These are phyloP conservation scores for Galerina marginata DNA, from an alignment of 768 basidiomycete species.

Conservation along the genomic window DNA sequence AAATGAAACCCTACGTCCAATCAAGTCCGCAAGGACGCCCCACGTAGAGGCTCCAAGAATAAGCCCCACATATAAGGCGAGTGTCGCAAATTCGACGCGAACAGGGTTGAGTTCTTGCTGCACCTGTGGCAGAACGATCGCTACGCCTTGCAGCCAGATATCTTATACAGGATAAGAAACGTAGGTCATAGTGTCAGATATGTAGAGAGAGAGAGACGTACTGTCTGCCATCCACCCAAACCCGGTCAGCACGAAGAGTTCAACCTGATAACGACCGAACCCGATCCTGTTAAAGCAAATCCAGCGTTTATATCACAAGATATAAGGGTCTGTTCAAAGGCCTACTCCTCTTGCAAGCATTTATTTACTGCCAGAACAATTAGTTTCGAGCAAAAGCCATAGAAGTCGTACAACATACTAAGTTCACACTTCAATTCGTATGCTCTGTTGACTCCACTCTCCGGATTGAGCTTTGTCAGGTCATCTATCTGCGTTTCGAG, in stretches of 20 bases:
- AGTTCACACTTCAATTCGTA: conserved; percentile 2
- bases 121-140: conserved; percentile 3
- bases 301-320: too few relatives aligned
- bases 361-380: not conserved
- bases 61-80: not conserved
- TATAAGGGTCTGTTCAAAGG: not conserved
- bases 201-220: not conserved
- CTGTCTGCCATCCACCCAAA: conserved; percentile 4
- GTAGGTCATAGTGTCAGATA: not conserved
- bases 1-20: not conserved
- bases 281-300: not conserved
- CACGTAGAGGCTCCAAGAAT: conserved; percentile 1
- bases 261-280: conserved; percentile 3
- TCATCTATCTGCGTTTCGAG: not conserved
- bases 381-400: not conserved
- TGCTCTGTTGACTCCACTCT: conserved; percentile 1
- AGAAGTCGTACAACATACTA: not conserved
- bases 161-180: not conserved
- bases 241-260: not conserved
- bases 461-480: not conserved
- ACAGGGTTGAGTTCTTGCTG: conserved; percentile 5
- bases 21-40: conserved; percentile 3
- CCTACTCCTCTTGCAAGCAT: conserved; percentile 4
- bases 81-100: not conserved
- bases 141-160: conserved; percentile 4